These are phyloP conservation scores for Saccharomyces jurei DNA, from an alignment of 805 yeast genomes.

Conservation along the genomic window DNA sequence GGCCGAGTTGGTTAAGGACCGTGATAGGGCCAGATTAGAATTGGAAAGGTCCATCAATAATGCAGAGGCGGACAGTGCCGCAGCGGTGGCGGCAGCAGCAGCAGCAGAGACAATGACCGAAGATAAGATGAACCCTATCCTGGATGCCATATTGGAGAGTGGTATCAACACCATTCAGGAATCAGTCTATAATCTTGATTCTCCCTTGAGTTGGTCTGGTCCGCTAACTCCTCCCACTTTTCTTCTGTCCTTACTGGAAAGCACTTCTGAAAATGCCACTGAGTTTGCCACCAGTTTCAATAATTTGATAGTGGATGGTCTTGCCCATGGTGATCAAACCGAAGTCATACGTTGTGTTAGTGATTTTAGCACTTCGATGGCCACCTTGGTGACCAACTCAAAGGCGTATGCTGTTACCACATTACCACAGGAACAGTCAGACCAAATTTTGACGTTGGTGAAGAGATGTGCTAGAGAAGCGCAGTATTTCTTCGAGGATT, in stretches of 20 bases:
- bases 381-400: slow-evolving; percentile 33
- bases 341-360: slow-evolving; percentile 24
- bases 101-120: slow-evolving; percentile 38
- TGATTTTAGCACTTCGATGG: slow-evolving; percentile 40
- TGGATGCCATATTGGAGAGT: slow-evolving; percentile 62
- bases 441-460: slow-evolving; percentile 6
- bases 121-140: slow-evolving; percentile 44
- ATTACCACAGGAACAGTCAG: slow-evolving; percentile 1
- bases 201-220: slow-evolving; percentile 38
- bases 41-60: slow-evolving; percentile 39
- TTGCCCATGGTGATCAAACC: slow-evolving; percentile 49
- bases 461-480: slow-evolving; percentile 53
- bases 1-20: slow-evolving; percentile 80
- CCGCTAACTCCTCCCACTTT: slow-evolving; percentile 6
- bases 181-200: slow-evolving; percentile 56
- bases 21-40: slow-evolving; percentile 85
- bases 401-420: slow-evolving; percentile 8
- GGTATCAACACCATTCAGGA: slow-evolving; percentile 71
- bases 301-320: slow-evolving; percentile 68
- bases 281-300: slow-evolving; percentile 76
- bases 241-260: slow-evolving; percentile 51
- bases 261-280: slow-evolving; percentile 61
- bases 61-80: slow-evolving; percentile 35
- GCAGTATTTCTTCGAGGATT: slow-evolving; percentile 51
- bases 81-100: slow-evolving; percentile 1